Conservation (phyloP, 2,329 filamentous ascomycete species). For the Aspergillus fumigatiaffinis region DNA sequence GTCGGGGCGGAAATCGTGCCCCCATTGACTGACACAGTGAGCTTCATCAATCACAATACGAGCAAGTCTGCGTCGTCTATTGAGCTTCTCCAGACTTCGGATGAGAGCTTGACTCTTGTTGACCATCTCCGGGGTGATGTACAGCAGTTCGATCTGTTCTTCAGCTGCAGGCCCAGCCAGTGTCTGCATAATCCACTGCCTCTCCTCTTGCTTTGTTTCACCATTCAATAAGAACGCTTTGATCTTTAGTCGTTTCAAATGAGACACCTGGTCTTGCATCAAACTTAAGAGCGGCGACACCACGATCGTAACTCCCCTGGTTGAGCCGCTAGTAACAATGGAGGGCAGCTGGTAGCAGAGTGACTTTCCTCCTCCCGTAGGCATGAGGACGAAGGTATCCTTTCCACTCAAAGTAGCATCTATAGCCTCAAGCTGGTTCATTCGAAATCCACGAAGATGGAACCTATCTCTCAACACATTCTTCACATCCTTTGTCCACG, state of each 20-base stretch:
- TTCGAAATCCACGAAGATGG: conserved; percentile 77
- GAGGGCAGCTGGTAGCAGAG: conserved; percentile 94
- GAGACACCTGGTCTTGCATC: conserved; percentile 94
- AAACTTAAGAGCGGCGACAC: conserved; percentile 92
- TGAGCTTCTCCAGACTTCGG: conserved; percentile 62
- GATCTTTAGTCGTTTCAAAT: conserved; percentile 70
- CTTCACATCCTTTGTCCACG: conserved; percentile 85
- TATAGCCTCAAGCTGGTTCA: conserved; percentile 91
- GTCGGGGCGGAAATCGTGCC: conserved; percentile 94
- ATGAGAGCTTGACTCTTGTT: conserved; percentile 71
- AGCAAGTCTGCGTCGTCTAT: conserved; percentile 69
- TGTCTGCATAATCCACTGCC: conserved; percentile 61
- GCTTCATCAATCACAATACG: conserved; percentile 96
- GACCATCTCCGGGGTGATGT: conserved; percentile 96
- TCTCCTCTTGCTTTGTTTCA: conserved; percentile 62
- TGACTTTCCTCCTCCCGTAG: conserved; percentile 94
- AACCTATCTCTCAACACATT: conserved; percentile 78
- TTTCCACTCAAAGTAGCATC: conserved; percentile 85
- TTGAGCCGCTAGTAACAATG: conserved; percentile 74
- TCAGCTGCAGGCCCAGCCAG: conserved; percentile 65
- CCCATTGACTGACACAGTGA: conserved; percentile 99
- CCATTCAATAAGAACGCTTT: conserved; percentile 79
- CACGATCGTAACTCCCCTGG: conserved; percentile 80
- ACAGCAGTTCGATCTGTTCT: conserved; percentile 77
- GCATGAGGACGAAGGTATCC: conserved; percentile 95